Evolutionary conservation across 2,329 filamentous ascomycete genomes (phyloP).

Genomic region (Xylaria arbuscula): DNA sequence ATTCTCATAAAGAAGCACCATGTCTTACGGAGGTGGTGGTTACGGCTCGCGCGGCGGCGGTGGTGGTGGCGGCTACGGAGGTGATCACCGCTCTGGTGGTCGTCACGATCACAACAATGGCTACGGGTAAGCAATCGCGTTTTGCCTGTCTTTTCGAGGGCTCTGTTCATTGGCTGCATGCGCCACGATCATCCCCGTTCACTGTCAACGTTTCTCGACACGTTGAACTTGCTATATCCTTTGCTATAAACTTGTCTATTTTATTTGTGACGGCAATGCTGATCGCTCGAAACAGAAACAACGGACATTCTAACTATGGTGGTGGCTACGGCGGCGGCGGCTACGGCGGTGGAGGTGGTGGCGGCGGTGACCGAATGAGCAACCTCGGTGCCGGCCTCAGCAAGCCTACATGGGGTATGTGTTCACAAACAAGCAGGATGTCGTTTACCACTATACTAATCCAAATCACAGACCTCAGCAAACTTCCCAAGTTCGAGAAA

Average conservation of each 20-base stretch:
- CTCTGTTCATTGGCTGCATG: slow-evolving; percentile 6
- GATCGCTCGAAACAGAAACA: slow-evolving; percentile 56
- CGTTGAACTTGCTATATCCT: too few relatives aligned
- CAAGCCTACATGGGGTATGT: slow-evolving; percentile 88
- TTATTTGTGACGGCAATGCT: slow-evolving; percentile 55
- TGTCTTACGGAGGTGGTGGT: slow-evolving; percentile 75
- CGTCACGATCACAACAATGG: slow-evolving; percentile 55
- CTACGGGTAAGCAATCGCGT: slow-evolving; percentile 48
- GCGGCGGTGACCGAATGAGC: slow-evolving; percentile 91
- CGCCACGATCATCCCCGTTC: slow-evolving; percentile 7
- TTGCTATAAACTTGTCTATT: too few relatives aligned
- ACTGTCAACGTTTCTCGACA: not conserved
- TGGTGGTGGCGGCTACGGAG: slow-evolving; percentile 52
- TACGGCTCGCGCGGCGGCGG: slow-evolving; percentile 35
- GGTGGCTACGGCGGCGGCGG: slow-evolving; percentile 64
- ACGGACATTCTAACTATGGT: slow-evolving; percentile 61
- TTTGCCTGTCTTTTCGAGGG: not conserved
- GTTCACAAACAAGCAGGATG: slow-evolving; percentile 21
- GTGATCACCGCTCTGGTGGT: slow-evolving; percentile 45
- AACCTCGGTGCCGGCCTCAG: slow-evolving; percentile 89
- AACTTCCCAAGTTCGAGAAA: slow-evolving; percentile 97
- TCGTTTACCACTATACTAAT: slow-evolving; percentile 39
- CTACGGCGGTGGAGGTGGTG: slow-evolving; percentile 63
- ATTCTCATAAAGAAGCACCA: slow-evolving; percentile 52
- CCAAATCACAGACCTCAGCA: slow-evolving; percentile 70